Conservation (phyloP, 2,329 filamentous ascomycete genomes). For the Xylariales sp. region DNA sequence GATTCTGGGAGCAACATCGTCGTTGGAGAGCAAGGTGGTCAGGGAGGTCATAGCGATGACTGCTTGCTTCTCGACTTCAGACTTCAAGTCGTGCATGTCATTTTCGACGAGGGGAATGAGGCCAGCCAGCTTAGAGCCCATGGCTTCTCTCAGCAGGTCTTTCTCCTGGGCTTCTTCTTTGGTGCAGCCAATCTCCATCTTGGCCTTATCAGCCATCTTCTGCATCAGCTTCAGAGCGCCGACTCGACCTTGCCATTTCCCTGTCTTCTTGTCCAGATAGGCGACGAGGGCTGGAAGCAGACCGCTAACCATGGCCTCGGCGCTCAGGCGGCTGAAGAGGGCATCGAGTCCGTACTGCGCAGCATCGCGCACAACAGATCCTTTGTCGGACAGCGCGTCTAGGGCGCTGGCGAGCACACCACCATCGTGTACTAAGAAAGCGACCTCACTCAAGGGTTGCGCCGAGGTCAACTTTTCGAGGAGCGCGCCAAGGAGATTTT, state of each 20-base stretch:
- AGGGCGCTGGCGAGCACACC: conserved; percentile 68
- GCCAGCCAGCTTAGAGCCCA: conserved; percentile 81
- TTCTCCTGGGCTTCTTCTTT: conserved; percentile 83
- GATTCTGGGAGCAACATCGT: conserved; percentile 90
- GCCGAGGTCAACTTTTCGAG: conserved; percentile 83
- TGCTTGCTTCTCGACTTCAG: conserved; percentile 84
- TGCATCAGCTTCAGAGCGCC: conserved; percentile 80
- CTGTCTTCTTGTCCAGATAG: conserved; percentile 78
- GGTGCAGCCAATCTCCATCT: conserved; percentile 71
- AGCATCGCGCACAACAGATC: conserved; percentile 79
- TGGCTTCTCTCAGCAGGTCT: conserved; percentile 81
- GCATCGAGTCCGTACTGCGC: conserved; percentile 93
- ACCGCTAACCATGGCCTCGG: conserved; percentile 78
- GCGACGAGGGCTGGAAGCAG: conserved; percentile 70
- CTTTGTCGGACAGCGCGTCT: conserved; percentile 87
- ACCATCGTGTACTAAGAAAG: conserved; percentile 78
- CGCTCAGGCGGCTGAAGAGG: conserved; percentile 71
- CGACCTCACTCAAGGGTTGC: conserved; percentile 72
- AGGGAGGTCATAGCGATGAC: conserved; percentile 86
- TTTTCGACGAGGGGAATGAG: conserved; percentile 88
- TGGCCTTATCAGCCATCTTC: conserved; percentile 91
- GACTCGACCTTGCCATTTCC: conserved; percentile 96
- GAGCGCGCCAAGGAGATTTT: conserved; percentile 89
- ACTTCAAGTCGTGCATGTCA: conserved; percentile 95
- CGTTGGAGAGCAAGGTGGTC: conserved; percentile 87